A percentile compares a stretch with the other conserved stretches of the same genome.
phyloP scores from a whole-genome alignment of 2,329 filamentous ascomycete genomes.

The Pestalotiopsis sp. region DNA sequence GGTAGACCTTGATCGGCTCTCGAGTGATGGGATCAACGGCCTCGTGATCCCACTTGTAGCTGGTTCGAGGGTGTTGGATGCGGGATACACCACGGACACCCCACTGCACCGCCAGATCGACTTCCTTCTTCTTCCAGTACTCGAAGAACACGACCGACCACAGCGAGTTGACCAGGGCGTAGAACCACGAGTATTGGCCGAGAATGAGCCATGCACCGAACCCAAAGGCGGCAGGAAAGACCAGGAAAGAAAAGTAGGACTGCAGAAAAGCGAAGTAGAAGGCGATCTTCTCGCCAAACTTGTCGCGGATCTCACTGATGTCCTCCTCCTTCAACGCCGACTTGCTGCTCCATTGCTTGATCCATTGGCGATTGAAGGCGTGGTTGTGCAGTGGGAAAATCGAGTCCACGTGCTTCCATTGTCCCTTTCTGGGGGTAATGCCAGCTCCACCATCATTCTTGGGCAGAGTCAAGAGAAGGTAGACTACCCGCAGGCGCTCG shows the following conservation, averaged over 20 bases:
- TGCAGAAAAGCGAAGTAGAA: slow-evolving; percentile 97
- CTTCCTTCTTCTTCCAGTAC: slow-evolving; percentile 93
- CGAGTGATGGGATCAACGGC: slow-evolving; percentile 79
- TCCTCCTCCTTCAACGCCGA: slow-evolving; percentile 65
- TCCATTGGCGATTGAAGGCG: slow-evolving; percentile 71
- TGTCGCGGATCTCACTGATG: slow-evolving; percentile 72
- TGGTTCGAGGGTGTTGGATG: slow-evolving; percentile 74
- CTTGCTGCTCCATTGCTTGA: slow-evolving; percentile 73
- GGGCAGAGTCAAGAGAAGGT: slow-evolving; percentile 77
- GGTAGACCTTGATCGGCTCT: slow-evolving; percentile 74
- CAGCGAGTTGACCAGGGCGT: slow-evolving; percentile 75
- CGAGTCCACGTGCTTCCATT: slow-evolving; percentile 72
- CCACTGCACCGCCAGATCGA: slow-evolving; percentile 85
- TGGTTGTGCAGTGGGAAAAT: slow-evolving; percentile 81
- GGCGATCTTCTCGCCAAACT: slow-evolving; percentile 81
- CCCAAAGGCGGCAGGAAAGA: slow-evolving; percentile 80
- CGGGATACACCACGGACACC: slow-evolving; percentile 80
- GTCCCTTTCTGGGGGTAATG: slow-evolving; percentile 66
- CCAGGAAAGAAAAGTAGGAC: slow-evolving; percentile 82
- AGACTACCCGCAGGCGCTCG: slow-evolving; percentile 84
- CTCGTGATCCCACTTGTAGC: slow-evolving; percentile 80
- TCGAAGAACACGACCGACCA: slow-evolving; percentile 91
- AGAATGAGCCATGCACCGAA: slow-evolving; percentile 78
- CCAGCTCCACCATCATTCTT: slow-evolving; percentile 76
- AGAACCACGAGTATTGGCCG: slow-evolving; percentile 79